phyloP scores from a whole-genome alignment of 2,329 filamentous ascomycete genomes.

The Trichoderma sp. region DNA sequence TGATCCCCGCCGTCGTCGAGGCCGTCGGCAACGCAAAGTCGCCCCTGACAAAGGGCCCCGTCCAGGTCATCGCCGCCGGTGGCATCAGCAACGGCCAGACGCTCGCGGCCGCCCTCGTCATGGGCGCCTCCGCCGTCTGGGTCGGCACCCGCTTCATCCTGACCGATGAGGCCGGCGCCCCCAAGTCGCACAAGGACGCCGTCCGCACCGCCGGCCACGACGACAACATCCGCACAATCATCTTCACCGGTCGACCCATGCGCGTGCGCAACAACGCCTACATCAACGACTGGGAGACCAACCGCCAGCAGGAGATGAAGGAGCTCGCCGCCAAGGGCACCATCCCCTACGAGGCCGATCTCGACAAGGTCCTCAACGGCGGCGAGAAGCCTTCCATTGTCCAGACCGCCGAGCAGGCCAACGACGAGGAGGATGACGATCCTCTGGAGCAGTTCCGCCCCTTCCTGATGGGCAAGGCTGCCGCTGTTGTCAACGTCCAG shows the following conservation, averaged over 20 bases:
- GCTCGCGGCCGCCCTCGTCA: constrained; percentile 86
- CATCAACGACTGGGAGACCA: constrained; percentile 94
- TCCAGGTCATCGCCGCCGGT: constrained; percentile 91
- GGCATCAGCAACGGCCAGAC: constrained; percentile 93
- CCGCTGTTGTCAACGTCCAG: constrained; percentile 90
- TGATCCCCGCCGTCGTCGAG: constrained; percentile 90
- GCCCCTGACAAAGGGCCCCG: constrained; percentile 81
- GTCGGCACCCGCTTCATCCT: constrained; percentile 96
- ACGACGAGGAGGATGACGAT: constrained; percentile 76
- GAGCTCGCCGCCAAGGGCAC: constrained; percentile 85
- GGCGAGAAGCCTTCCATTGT: constrained; percentile 65
- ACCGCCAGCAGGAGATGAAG: constrained; percentile 88
- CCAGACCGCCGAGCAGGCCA: constrained; percentile 59
- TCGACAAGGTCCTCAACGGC: constrained; percentile 74
- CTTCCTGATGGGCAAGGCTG: constrained; percentile 95
- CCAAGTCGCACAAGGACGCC: constrained; percentile 92
- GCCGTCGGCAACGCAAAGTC: constrained; percentile 78
- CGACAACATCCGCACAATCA: constrained; percentile 95
- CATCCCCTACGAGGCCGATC: constrained; percentile 91
- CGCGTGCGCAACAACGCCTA: constrained; percentile 93
- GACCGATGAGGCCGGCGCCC: constrained; percentile 90
- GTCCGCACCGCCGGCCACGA: constrained; percentile 90
- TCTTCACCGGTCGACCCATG: constrained; percentile 95
- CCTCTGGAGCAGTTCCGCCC: constrained; percentile 89
- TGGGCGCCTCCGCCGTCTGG: constrained; percentile 92